Conservation (phyloP, 208 protist genomes). For the Borovskyia barvae region DNA sequence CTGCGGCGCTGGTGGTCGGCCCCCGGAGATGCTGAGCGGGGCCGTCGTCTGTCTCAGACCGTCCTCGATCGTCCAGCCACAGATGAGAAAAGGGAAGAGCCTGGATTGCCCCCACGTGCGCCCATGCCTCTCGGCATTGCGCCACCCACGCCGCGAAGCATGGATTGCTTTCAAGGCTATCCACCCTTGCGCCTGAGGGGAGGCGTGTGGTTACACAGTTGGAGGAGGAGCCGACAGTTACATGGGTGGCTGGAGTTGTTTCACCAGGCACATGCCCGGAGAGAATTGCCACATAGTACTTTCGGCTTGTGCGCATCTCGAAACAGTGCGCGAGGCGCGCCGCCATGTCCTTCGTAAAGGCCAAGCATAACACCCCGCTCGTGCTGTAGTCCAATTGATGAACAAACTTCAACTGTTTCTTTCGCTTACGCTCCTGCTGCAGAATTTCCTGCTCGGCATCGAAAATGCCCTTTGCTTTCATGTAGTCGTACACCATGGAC, state of each 20-base stretch:
- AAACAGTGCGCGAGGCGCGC: conserved; percentile 80
- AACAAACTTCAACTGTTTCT: conserved; percentile 83
- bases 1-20: too few species aligned
- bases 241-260: neutral
- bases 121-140: too few species aligned
- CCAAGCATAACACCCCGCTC: conserved; percentile 86
- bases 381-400: conserved; percentile 92
- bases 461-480: conserved; percentile 31
- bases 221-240: neutral
- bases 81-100: too few species aligned
- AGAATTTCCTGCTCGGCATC: conserved; percentile 26
- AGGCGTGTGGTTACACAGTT: too few species aligned
- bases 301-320: conserved; percentile 77
- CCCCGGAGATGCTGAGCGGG: too few species aligned
- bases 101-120: too few species aligned
- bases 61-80: too few species aligned
- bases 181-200: too few species aligned
- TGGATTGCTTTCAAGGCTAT: too few species aligned
- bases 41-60: too few species aligned
- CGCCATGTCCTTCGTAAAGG: conserved; percentile 80
- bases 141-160: too few species aligned
- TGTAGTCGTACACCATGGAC: conserved; percentile 43
- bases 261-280: conserved; percentile 51
- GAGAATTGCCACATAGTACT: conserved; percentile 82
- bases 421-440: conserved; percentile 24